Percentiles rank a stretch among this genome's conserved stretches.
Conservation (phyloP, 306 rosid genomes). For the Canavalia ensiformis region DNA sequence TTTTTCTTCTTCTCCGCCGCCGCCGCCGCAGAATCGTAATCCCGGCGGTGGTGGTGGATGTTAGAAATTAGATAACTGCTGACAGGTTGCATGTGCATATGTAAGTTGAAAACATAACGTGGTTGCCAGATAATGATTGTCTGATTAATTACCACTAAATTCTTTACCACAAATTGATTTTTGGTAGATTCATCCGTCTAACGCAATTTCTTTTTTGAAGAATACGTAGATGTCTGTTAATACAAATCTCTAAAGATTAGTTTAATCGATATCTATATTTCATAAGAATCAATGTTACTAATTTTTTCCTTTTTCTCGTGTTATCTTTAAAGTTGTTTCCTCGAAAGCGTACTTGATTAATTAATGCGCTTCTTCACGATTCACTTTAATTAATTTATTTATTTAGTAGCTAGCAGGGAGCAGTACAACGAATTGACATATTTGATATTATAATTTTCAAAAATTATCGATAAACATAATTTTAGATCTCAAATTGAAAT, state of each 20-base stretch:
- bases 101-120: slow-evolving; percentile 45
- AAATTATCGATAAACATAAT: too few relatives aligned
- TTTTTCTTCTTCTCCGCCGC: slow-evolving; percentile 12
- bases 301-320: background rate
- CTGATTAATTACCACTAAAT: slow-evolving; percentile 21
- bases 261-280: background rate
- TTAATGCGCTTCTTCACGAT: background rate
- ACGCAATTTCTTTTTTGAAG: too few relatives aligned
- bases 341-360: background rate
- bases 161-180: background rate
- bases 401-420: background rate
- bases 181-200: background rate
- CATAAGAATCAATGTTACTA: background rate
- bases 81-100: slow-evolving; percentile 41
- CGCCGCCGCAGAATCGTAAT: slow-evolving; percentile 21
- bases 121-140: slow-evolving; percentile 45
- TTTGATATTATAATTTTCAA: background rate
- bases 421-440: background rate
- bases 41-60: slow-evolving; percentile 28
- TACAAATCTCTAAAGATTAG: too few relatives aligned
- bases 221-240: too few relatives aligned
- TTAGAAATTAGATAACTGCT: slow-evolving; percentile 28
- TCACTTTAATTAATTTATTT: slow-evolving; percentile 17
- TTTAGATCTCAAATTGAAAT: too few relatives aligned
- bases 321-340: background rate